phyloP scores from a whole-genome alignment of 2,329 filamentous ascomycete species.

The Arthrobotrys megalospora region DNA sequence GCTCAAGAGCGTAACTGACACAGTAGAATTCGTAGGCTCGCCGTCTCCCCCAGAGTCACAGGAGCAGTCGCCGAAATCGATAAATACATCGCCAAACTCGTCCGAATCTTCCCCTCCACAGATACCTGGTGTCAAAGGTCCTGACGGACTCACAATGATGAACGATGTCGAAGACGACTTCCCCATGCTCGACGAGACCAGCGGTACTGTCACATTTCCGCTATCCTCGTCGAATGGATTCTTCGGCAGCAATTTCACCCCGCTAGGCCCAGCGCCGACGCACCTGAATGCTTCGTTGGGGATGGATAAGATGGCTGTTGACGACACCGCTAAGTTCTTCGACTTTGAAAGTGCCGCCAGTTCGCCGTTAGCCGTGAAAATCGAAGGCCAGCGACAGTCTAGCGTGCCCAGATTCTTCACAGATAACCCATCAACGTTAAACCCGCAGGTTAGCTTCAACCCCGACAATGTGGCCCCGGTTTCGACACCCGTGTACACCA shows the following conservation, averaged over 20 bases:
- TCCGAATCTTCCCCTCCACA: slow-evolving; percentile 56
- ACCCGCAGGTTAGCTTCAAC: slow-evolving; percentile 49
- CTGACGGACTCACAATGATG: slow-evolving; percentile 58
- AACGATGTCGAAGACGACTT: slow-evolving; percentile 58
- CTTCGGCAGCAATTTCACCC: slow-evolving; percentile 59
- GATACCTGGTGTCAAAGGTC: slow-evolving; percentile 41
- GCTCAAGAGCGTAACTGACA: slow-evolving; percentile 11
- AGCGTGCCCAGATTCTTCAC: slow-evolving; percentile 53
- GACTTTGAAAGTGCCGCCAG: slow-evolving; percentile 63
- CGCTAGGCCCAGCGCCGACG: slow-evolving; percentile 49
- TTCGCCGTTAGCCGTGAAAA: slow-evolving; percentile 59
- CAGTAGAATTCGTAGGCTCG: slow-evolving; percentile 37
- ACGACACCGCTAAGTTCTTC: slow-evolving; percentile 60
- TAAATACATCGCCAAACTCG: slow-evolving; percentile 58
- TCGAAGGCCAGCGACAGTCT: slow-evolving; percentile 46
- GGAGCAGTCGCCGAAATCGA: slow-evolving; percentile 58
- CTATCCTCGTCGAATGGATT: slow-evolving; percentile 54
- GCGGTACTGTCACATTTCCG: slow-evolving; percentile 40
- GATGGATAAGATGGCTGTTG: slow-evolving; percentile 52
- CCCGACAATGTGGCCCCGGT: slow-evolving; percentile 7
- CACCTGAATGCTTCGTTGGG: slow-evolving; percentile 42
- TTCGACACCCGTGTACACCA: slow-evolving; percentile 29
- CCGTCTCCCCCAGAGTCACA: slow-evolving; percentile 60
- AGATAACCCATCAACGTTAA: slow-evolving; percentile 38
- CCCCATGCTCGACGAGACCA: slow-evolving; percentile 53